Evolutionary conservation across 2,329 filamentous ascomycete genomes (phyloP).

Genomic region (Fusarium heterosporum): DNA sequence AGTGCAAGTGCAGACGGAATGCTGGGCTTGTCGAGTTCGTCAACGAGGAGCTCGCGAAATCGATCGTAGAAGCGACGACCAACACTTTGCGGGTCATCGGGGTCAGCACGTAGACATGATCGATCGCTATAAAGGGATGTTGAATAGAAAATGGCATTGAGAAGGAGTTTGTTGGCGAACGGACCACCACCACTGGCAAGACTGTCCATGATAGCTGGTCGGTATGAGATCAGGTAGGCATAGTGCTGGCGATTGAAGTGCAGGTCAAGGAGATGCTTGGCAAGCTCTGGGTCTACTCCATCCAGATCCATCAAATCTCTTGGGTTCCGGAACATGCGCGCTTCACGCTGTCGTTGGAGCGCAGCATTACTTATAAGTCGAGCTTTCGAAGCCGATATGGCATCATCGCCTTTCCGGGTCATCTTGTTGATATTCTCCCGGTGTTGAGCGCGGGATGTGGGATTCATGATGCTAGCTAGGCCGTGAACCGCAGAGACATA

Average conservation of each 20-base stretch:
- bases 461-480: slow-evolving; percentile 52
- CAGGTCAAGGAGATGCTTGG: slow-evolving; percentile 53
- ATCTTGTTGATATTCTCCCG: slow-evolving; percentile 48
- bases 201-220: slow-evolving; percentile 55
- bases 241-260: slow-evolving; percentile 55
- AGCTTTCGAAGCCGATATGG: slow-evolving; percentile 49
- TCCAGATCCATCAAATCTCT: slow-evolving; percentile 51
- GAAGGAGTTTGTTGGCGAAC: slow-evolving; percentile 53
- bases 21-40: slow-evolving; percentile 51
- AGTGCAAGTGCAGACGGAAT: slow-evolving; percentile 54
- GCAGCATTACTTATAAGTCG: slow-evolving; percentile 53
- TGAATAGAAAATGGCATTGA: slow-evolving; percentile 57
- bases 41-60: slow-evolving; percentile 52
- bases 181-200: slow-evolving; percentile 51
- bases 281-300: slow-evolving; percentile 50
- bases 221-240: slow-evolving; percentile 54
- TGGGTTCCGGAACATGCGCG: slow-evolving; percentile 48
- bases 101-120: slow-evolving; percentile 50
- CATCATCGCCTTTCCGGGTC: slow-evolving; percentile 44
- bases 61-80: slow-evolving; percentile 54
- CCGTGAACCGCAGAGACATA: slow-evolving; percentile 53
- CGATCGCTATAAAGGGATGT: slow-evolving; percentile 55
- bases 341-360: slow-evolving; percentile 50
- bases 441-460: slow-evolving; percentile 46
- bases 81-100: slow-evolving; percentile 50